phyloP scores from a whole-genome alignment of 1,284 basidiomycete genomes.

The Cryptococcus sp. region DNA sequence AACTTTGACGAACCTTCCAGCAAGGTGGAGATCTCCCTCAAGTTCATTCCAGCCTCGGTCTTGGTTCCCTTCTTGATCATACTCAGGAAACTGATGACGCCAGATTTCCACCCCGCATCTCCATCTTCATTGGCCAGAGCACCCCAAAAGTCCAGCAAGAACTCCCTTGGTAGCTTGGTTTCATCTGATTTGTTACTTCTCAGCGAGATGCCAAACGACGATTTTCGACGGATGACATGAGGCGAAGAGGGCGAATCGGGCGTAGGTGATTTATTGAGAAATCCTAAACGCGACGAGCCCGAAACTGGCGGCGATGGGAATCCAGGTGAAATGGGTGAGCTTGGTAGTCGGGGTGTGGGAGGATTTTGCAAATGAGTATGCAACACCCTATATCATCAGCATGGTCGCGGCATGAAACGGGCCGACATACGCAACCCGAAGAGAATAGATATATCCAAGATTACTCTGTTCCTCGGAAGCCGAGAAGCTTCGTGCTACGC shows the following conservation, averaged over 20 bases:
- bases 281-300: neutral
- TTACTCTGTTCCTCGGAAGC: slow-evolving; percentile 34
- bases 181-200: slow-evolving; percentile 19
- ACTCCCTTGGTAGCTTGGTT: slow-evolving; percentile 43
- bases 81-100: slow-evolving; percentile 31
- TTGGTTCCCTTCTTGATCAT: slow-evolving; percentile 44
- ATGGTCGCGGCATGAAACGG: neutral
- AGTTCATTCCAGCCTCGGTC: slow-evolving; percentile 38
- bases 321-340: neutral
- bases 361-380: slow-evolving; percentile 1
- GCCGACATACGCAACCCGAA: slow-evolving; percentile 41
- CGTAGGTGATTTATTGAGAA: slow-evolving; percentile 2
- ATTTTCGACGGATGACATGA: slow-evolving; percentile 16
- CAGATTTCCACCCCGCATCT: slow-evolving; percentile 33
- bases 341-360: neutral
- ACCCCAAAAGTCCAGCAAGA: slow-evolving; percentile 42
- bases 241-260: slow-evolving; percentile 8
- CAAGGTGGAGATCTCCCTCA: slow-evolving; percentile 39
- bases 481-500: neutral
- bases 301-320: neutral
- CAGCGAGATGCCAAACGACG: slow-evolving; percentile 19
- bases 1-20: slow-evolving; percentile 30
- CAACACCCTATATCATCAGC: neutral
- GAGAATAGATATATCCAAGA: slow-evolving; percentile 39
- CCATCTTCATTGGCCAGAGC: slow-evolving; percentile 35